Base-by-base conservation (phyloP, 1,284 basidiomycete genomes). In the Macrocystidia cucumis region DNA sequence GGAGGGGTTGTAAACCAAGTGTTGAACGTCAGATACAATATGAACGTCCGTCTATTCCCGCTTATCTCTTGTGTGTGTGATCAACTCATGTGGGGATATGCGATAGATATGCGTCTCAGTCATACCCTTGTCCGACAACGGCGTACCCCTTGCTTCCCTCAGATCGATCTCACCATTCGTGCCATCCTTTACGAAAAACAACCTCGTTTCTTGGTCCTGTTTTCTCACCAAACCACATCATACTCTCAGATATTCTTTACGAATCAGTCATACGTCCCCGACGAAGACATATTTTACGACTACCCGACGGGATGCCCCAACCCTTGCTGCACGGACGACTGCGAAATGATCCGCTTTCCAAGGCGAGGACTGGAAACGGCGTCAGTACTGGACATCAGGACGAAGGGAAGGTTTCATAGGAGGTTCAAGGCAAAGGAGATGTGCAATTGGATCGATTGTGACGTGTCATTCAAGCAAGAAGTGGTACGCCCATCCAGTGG, bases 371-470 rank as follows among this genome's bases (percentile, higher is more conserved):
- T 69, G 12, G 73, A 75, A 37, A 64, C 59, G 4, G 81, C 81
- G 4, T 66, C 65, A 2, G 62, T 84, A 26, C 62, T 84, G 17
- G 65, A 74, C 22, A 63, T 80, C 45, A 77, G 72, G 49, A 65
- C 69, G 9, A 72, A 61, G 34, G 68, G 69, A 20, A 64, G 62
- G 43, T 25, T 8, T 12, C 59, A 60, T 16, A 65, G 62, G 46
- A 62, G 59, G 32, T 54, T 75, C 5, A 68, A 62, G 43, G 50
- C 64, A 25, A 65, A 62, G 42, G 69, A 77, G 51, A 81, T 84
- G 78, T 84, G 80, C 55, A 84, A 84, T 48, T 84, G 81, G 81
- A 76, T 83, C 39, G 78, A 83, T 44, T 84, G 80, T 48, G 63
- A 73, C 43, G 60, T 72, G 24, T 66, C 63, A 41, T 84, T 84